Base-by-base conservation (phyloP, 306 rosid genomes). In the Quercus berberidifolia region DNA sequence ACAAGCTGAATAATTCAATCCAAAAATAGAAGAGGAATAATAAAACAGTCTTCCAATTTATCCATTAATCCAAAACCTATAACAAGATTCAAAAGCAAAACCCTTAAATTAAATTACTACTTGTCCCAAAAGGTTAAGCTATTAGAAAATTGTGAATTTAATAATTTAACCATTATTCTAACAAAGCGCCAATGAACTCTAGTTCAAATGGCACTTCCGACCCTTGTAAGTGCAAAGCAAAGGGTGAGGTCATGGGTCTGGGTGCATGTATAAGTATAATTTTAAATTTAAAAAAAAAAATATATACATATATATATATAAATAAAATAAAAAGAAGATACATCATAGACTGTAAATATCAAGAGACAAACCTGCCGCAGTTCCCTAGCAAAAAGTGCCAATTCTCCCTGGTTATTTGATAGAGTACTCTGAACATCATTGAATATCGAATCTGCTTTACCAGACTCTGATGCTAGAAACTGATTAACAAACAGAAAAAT, bases 351-450 rank as follows among this genome's bases (percentile, higher is more conserved):
- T 31, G 35, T 67, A 43, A 62, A 70, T 33, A 33, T 52, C 59
- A 64, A 71, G 80, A 46, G 35, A 71, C 76, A 71, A 56, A 96
- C 99, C 88, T 93, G 86, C 65, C 91, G 85, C 70, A 96, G 71
- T 70, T 93, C 98, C 86, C 88, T 74, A 0, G 98, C 93, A 85
- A 90, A 91, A 69, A 70, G 41, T 65, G 87, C 78, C 81, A 93
- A 74, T 88, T 90, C 98, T 28, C 86, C 89, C 52, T 88, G 93
- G 77, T 96, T 93, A 52, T 88, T 83, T 7, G 98, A 90, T 43
- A 96, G 96, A 52, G 89, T 68, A 74, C 80, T 84, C 73, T 90
- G 91, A 82, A 96, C 90, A 54, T 86, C 90, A 54, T 89, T 93
- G 87, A 93, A 87, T 76, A 90, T 90, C 26, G 87, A 74, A 67